Evolutionary conservation across 805 yeast species (phyloP), one percentile per base, ranked within the genome.

Genomic region (Barnettozyma vustinii): DNA sequence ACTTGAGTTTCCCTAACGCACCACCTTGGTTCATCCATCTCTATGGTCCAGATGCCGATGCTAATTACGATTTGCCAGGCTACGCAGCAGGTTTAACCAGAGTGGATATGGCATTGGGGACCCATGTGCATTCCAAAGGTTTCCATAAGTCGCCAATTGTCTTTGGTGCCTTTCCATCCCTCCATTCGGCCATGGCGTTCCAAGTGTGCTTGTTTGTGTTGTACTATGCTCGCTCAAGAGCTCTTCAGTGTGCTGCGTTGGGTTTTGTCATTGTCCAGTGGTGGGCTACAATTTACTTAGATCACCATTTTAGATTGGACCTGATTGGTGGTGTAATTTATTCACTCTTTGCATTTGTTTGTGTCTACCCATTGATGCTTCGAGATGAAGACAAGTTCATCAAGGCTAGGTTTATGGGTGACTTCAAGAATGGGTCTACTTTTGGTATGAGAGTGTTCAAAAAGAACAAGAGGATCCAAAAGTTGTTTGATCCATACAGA

Each of bases 201-300:
- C 76, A 72, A 50, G 62, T 60, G 13, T 59, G 61, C 36, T 57
- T 73, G 44, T 68, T 67, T 55, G 46, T 74, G 42, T 72, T 71
- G 49, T 74, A 76, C 52, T 66, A 74, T 49, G 74, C 70, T 50
- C 58, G 66, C 30, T 60, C 67, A 1, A 51, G 20, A 9, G 16
- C 54, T 1, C 48, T 59, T 23, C 61, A 61, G 52, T 16, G 69
- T 5, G 53, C 72, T 1, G 74, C 72, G 19, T 57, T 74, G 5
- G 33, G 52, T 0, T 83, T 76, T 62, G 77, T 83, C 8, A 50
- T 70, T 2, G 59, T 79, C 32, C 88, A 83, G 60, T 81, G 88
- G 85, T 84, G 88, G 87, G 79, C 87, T 21, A 80, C 87, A 3
- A 79, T 83, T 67, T 84, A 84, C 57, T 63, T 84, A 50, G 88